Base-by-base conservation (phyloP, 106 monocot genomes). In the Narthecium ossifragum region DNA sequence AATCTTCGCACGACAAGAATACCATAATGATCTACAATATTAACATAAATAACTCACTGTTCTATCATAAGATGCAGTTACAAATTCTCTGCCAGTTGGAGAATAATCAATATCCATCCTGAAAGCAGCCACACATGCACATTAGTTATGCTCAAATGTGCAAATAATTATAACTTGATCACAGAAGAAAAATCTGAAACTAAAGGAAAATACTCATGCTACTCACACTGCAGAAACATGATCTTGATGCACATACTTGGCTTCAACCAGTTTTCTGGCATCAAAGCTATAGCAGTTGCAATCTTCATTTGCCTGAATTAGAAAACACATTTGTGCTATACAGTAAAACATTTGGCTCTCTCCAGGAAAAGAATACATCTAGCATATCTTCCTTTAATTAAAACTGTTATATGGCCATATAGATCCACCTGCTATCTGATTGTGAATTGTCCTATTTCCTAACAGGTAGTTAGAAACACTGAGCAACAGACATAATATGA, bases 21-120 rank as follows among this genome's bases (percentile, higher is more conserved):
- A 27, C 9, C 8, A 47, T n/a, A 51, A 52, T 30, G 20, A 6
- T 50, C 3, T 34, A 34, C 36, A 37, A 60, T 12, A 21, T 11
- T 29, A 15, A 17, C 43, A 51, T 17, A 51, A 51, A 51, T 23
- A 56, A 75, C 81, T 70, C 68, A 99, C 91, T 29, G 91, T 91
- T 82, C 98, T 82, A 82, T 91, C 98, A 77, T 91, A 99, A 67
- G 98, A 99, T 27, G 91, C 98, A 25, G 98, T 99, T 14, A 91
- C 98, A 73, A 99, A 99, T 77, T 98, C 98, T 52, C 91, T 66
- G 18, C 98, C 98, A 5, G 98, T 99, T 26, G 98, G 98, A 51
- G 98, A 99, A 66, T 85, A 99, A 71, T 99, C 98, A 64, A 99
- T 82, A 67, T 99, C 98, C 88, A 99, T 87, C 72, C 98, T 99